phyloP scores from a whole-genome alignment of 2,329 filamentous ascomycete species.

The Mollisia scopiformis region DNA sequence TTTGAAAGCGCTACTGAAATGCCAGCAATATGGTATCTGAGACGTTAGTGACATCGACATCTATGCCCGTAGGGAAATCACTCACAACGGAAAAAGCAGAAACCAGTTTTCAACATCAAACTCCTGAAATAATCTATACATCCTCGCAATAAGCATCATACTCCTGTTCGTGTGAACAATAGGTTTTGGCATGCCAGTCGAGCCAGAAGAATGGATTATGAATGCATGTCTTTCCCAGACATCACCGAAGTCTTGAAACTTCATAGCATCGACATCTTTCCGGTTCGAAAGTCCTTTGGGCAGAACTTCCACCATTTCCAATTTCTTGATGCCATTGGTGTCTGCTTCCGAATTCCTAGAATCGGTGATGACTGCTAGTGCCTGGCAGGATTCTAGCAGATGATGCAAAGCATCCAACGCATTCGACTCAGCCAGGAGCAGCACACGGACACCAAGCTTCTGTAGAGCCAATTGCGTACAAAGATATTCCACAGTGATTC shows the following conservation, averaged over 20 bases:
- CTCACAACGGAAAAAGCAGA: constrained; percentile 38
- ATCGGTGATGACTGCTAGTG: constrained; percentile 35
- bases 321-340: constrained; percentile 25
- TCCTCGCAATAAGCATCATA: constrained; percentile 39
- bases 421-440: constrained; percentile 37
- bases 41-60: too few species aligned
- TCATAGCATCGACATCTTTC: constrained; percentile 27
- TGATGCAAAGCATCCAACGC: constrained; percentile 31
- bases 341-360: constrained; percentile 24
- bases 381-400: constrained; percentile 32
- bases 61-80: not conserved
- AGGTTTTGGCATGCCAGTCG: constrained; percentile 37
- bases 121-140: constrained; percentile 38
- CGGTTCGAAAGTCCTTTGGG: constrained; percentile 11
- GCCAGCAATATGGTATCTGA: constrained; percentile 36
- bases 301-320: constrained; percentile 29
- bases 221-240: constrained; percentile 38
- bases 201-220: constrained; percentile 36
- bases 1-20: constrained; percentile 36
- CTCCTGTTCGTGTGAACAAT: constrained; percentile 38
- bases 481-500: constrained; percentile 35
- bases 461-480: constrained; percentile 36
- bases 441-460: constrained; percentile 35
- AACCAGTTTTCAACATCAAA: constrained; percentile 38
- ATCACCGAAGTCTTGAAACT: constrained; percentile 33